Base-by-base conservation (phyloP, 345 rosid species). In the Bruguiera parviflora region DNA sequence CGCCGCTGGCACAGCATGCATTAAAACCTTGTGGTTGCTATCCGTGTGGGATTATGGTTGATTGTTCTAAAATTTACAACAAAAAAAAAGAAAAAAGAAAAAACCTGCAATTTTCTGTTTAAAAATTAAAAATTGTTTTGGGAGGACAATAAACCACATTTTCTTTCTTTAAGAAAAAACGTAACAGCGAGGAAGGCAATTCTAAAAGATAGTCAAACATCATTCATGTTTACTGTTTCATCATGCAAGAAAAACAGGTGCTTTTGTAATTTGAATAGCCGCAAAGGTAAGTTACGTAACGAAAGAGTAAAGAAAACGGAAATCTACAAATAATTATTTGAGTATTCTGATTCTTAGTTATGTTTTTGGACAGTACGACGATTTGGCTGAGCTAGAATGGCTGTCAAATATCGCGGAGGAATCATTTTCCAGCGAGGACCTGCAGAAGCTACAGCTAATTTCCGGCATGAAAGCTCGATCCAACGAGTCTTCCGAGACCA, bases 371-470 rank as follows among this genome's bases (percentile, higher is more conserved):
- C 79, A 92, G 98, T 87, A 80, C 24, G 99, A 96, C 60, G 99
- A 96, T 65, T 77, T 90, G 74, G 99, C 96, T 61, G 97, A 96
- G 88, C 84, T 96, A 13, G 99, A 92, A 81, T 96, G 99, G 99
- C 75, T 96, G 22, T 96, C 99, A 5, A 90, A 89, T 77, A 80
- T 96, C 76, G 96, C 84, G 67, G 99, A 96, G 72, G 98, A 96
- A 75, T 92, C 99, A 16, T 92, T 92, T 77, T 90, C 99, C 39
- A 84, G 91, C 73, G 97, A 96, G 61, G 99, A 92, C 75, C 63
- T 86, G 77, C 88, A 89, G 58, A 87, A 88, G 87, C 87, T 86
- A 8, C 90, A 96, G 68, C 83, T 92, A 25, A 89, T 90, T 22
- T 86, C 96, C 32, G 99, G 99, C 15, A 63, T 77, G 64, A 84